Percentiles rank a stretch among this genome's conserved stretches.
Evolutionary conservation across 108 stramenopile species (phyloP).

Genomic region (Bacterosira constricta): DNA sequence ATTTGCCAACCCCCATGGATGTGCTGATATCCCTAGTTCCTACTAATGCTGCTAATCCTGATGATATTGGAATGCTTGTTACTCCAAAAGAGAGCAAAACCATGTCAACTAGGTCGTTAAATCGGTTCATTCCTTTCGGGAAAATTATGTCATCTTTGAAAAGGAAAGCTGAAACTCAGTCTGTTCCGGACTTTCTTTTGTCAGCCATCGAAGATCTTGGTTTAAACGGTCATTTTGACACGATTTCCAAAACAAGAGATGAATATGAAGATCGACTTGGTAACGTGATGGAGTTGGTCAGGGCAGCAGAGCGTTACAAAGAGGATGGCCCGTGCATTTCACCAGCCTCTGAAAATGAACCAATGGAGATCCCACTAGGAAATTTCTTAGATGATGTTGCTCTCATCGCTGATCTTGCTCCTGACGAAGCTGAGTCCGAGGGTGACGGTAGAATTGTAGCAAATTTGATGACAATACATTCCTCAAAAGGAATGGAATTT

Average conservation of each 20-base stretch:
- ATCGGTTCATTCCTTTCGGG: slow-evolving; percentile 68
- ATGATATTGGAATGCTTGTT: slow-evolving; percentile 17
- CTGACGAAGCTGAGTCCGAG: slow-evolving; percentile 39
- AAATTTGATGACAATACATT: slow-evolving; percentile 91
- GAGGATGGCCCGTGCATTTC: slow-evolving; percentile 57
- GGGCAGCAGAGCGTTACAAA: slow-evolving; percentile 64
- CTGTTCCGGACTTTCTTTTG: slow-evolving; percentile 55
- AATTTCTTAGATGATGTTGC: slow-evolving; percentile 84
- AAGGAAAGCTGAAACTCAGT: slow-evolving; percentile 33
- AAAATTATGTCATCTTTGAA: slow-evolving; percentile 50
- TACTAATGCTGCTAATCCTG: slow-evolving; percentile 11
- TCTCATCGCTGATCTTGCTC: slow-evolving; percentile 71
- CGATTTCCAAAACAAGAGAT: slow-evolving; percentile 69
- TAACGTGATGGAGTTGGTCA: slow-evolving; percentile 71
- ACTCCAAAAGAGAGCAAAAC: slow-evolving; percentile 34
- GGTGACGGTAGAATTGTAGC: slow-evolving; percentile 58
- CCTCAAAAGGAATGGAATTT: slow-evolving; percentile 92
- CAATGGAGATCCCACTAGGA: slow-evolving; percentile 50
- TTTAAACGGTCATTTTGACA: slow-evolving; percentile 65
- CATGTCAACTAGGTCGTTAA: slow-evolving; percentile 66
- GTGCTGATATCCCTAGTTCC: slow-evolving; percentile 59
- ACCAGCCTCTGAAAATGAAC: slow-evolving; percentile 4
- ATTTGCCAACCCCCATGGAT: slow-evolving; percentile 63
- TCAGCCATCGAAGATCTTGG: slow-evolving; percentile 59
- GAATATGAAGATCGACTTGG: slow-evolving; percentile 73